These are phyloP conservation scores for Umbelopsis isabellina DNA, from an alignment of 192 early-diverging fungal species.

Conservation along the genomic window DNA sequence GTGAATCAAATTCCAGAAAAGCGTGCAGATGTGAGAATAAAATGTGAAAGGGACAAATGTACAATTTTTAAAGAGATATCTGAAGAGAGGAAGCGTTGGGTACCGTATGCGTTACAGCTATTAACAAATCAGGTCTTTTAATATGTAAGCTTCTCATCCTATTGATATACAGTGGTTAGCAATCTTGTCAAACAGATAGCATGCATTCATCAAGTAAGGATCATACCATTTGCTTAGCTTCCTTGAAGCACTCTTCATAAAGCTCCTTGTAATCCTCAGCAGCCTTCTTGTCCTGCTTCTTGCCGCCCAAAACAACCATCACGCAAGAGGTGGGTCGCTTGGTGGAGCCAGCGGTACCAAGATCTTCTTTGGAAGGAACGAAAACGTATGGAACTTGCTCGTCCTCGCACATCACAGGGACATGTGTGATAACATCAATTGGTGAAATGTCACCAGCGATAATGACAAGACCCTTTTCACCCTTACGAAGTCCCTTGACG, in stretches of 20 bases:
- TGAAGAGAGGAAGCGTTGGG: slow-evolving; percentile 13
- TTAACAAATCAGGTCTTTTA: slow-evolving; percentile 11
- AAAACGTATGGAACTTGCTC: slow-evolving; percentile 93
- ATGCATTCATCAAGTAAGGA: background rate
- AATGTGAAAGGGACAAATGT: slow-evolving; percentile 22
- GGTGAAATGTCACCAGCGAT: slow-evolving; percentile 98
- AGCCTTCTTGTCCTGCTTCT: slow-evolving; percentile 67
- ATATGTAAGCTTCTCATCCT: slow-evolving; percentile 39
- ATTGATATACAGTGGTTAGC: background rate
- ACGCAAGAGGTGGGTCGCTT: slow-evolving; percentile 94
- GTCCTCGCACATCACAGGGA: slow-evolving; percentile 98
- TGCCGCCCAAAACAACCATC: slow-evolving; percentile 85
- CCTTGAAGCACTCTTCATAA: slow-evolving; percentile 79
- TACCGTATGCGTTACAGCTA: background rate
- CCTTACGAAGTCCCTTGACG: slow-evolving; percentile 94
- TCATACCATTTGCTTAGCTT: slow-evolving; percentile 79
- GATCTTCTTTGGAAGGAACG: slow-evolving; percentile 94
- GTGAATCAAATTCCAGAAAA: slow-evolving; percentile 17
- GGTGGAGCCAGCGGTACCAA: slow-evolving; percentile 89
- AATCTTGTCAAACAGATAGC: background rate
- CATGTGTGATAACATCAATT: slow-evolving; percentile 95
- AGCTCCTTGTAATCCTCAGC: slow-evolving; percentile 85
- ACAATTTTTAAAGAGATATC: slow-evolving; percentile 23
- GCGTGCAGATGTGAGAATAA: slow-evolving; percentile 18
- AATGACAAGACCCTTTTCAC: slow-evolving; percentile 90